These are phyloP conservation scores for Mycena venus DNA, from an alignment of 768 basidiomycete species.

Conservation along the genomic window DNA sequence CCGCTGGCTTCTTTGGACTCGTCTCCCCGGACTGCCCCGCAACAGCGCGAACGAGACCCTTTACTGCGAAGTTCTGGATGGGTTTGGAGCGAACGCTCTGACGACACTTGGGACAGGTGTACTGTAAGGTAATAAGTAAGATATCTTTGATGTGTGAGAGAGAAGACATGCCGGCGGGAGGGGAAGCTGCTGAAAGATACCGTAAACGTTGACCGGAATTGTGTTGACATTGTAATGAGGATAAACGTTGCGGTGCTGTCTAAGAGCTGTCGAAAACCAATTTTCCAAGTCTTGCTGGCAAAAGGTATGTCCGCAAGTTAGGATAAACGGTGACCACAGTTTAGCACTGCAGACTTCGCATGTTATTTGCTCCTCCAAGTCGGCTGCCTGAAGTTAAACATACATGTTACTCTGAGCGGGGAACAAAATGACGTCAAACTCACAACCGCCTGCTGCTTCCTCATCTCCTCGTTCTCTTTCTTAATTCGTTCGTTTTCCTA, in stretches of 20 bases:
- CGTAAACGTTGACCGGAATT: conserved; percentile 1
- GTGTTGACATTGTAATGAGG: conserved; percentile 25
- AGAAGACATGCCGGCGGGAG: conserved; percentile 11
- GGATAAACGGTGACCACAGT: conserved; percentile 31
- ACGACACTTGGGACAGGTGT: conserved; percentile 34
- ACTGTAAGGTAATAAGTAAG: background rate
- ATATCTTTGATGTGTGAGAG: background rate
- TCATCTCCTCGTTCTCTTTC: conserved; percentile 27
- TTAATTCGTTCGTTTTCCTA: conserved; percentile 26
- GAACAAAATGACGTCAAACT: background rate
- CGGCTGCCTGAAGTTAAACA: background rate
- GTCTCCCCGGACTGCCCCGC: conserved; percentile 16
- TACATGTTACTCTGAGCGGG: background rate
- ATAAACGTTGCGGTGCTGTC: conserved; percentile 22
- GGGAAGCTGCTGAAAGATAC: conserved; percentile 3
- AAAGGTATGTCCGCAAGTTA: conserved; percentile 18
- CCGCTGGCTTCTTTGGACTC: conserved; percentile 22
- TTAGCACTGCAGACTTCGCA: conserved; percentile 32
- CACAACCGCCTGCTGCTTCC: conserved; percentile 12
- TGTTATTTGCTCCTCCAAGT: conserved; percentile 27
- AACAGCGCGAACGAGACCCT: conserved; percentile 18
- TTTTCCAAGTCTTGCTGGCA: conserved; percentile 28
- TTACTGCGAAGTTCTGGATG: conserved; percentile 30
- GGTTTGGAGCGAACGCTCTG: conserved; percentile 20
- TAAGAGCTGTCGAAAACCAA: conserved; percentile 27